Conservation (phyloP, 164 flowering plant species). For the Chimonanthus praecox region DNA sequence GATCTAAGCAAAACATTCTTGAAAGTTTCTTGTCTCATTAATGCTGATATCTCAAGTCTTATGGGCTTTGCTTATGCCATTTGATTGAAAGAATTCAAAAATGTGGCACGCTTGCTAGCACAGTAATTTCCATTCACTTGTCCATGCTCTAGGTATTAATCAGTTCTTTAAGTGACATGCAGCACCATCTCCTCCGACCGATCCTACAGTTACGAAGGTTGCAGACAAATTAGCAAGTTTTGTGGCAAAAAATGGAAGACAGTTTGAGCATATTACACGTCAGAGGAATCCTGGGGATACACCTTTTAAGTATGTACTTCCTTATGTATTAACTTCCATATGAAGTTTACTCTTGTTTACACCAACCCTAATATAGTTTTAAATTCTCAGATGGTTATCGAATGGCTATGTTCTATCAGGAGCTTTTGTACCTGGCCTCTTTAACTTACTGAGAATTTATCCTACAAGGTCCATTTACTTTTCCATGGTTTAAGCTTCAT, state of each 20-base stretch:
- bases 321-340: not conserved
- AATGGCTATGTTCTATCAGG: too few species aligned
- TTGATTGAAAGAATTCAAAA: constrained; percentile 73
- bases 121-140: constrained; percentile 90
- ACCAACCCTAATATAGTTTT: too few species aligned
- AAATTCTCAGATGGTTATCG: too few species aligned
- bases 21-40: constrained; percentile 74
- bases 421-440: too few species aligned
- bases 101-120: constrained; percentile 80
- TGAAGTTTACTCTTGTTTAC: too few species aligned
- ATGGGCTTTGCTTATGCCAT: constrained; percentile 63
- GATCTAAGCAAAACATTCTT: constrained; percentile 53
- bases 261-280: constrained; percentile 82
- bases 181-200: constrained; percentile 87
- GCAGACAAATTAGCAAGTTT: constrained; percentile 97
- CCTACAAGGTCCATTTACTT: too few species aligned
- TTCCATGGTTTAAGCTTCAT: too few species aligned
- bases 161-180: constrained; percentile 99
- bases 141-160: constrained; percentile 98
- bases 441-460: too few species aligned
- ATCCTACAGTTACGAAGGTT: constrained; percentile 90
- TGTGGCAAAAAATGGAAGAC: constrained; percentile 97
- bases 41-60: constrained; percentile 74
- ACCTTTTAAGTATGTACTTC: constrained; percentile 72
- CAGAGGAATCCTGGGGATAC: constrained; percentile 96